A percentile compares a stretch with the other conserved stretches of the same genome.
Conservation (phyloP, 169 alveolate species). For the Neospora caninum region DNA sequence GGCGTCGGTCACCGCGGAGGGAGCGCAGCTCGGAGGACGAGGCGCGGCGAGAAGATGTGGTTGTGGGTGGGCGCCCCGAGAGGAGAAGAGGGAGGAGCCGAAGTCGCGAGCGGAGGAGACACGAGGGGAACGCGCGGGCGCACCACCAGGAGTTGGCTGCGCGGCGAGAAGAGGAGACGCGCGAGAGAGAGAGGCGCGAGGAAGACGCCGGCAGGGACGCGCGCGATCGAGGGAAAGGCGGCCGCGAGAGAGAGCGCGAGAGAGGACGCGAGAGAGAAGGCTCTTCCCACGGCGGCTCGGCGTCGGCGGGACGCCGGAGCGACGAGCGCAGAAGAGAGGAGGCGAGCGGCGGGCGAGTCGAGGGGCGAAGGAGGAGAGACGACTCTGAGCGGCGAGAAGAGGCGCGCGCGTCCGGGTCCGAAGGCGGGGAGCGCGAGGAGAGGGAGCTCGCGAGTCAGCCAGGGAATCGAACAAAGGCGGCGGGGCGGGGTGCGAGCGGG, state of each 20-base stretch:
- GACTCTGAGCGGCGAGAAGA: neutral
- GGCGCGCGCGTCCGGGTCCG: neutral
- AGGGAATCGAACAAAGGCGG: neutral
- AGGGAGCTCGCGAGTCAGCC: neutral
- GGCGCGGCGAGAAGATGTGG: neutral
- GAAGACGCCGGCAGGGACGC: neutral
- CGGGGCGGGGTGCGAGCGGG: neutral
- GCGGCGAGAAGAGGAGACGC: no score
- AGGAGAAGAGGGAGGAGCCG: conserved; percentile 21
- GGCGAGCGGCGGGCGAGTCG: neutral
- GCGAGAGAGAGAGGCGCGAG: no score
- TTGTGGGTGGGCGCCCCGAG: neutral
- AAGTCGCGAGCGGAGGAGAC: conserved; percentile 23
- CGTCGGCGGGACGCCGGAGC: neutral
- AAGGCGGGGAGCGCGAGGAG: neutral
- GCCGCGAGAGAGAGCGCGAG: neutral
- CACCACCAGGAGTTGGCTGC: no score
- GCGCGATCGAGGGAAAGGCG: neutral
- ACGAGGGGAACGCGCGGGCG: neutral
- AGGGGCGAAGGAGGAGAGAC: neutral
- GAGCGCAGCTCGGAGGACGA: neutral
- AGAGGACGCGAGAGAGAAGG: no score
- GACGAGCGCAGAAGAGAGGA: neutral
- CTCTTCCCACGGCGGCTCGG: no score
- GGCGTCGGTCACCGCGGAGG: neutral